Percentiles rank a stretch among this genome's conserved stretches.
Conservation (phyloP, 805 yeast species). For the Candida boidinii region DNA sequence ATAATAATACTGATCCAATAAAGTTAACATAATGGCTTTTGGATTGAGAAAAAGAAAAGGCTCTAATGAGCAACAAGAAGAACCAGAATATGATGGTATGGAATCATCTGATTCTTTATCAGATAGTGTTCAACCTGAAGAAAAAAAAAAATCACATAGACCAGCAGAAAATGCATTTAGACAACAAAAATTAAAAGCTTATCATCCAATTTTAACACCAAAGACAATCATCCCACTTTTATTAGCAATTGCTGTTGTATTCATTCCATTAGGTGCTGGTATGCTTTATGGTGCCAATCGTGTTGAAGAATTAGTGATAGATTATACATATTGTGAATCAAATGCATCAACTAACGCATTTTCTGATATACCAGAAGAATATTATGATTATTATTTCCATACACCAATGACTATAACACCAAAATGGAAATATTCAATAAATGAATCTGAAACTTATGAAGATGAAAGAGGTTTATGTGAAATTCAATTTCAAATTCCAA, state of each 20-base stretch:
- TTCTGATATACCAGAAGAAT: conserved; percentile 50
- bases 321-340: conserved; percentile 62
- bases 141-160: conserved; percentile 43
- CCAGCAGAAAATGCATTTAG: conserved; percentile 57
- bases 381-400: conserved; percentile 53
- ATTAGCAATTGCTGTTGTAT: conserved; percentile 63
- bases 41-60: not conserved
- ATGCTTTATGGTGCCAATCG: conserved; percentile 64
- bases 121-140: conserved; percentile 33
- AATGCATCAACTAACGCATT: conserved; percentile 38
- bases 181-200: conserved; percentile 46
- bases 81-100: conserved; percentile 7
- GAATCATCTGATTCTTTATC: conserved; percentile 30
- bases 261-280: conserved; percentile 89
- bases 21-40: no score
- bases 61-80: conserved; percentile 4
- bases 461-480: conserved; percentile 47
- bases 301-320: conserved; percentile 70
- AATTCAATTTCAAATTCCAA: conserved; percentile 68
- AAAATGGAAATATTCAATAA: conserved; percentile 53
- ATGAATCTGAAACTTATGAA: conserved; percentile 30
- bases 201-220: conserved; percentile 82
- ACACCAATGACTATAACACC: conserved; percentile 32
- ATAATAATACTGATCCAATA: no score
- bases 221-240: conserved; percentile 83